Evolutionary conservation across 352 stramenopile genomes (phyloP), one percentile per base, ranked within the genome.

Genomic region (Globisporangium spiculum): DNA sequence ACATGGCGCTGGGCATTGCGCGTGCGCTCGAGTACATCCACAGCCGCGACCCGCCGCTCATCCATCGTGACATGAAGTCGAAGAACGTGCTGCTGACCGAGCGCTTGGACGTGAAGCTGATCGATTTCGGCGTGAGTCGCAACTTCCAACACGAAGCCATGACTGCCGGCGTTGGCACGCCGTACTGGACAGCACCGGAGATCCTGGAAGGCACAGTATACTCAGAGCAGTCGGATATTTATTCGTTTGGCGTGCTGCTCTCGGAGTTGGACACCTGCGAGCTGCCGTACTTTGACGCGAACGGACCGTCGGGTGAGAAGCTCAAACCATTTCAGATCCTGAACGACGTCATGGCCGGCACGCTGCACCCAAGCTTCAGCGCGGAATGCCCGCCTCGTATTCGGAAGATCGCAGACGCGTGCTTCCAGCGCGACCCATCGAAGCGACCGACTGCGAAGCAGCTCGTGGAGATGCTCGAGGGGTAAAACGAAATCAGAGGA

Each of bases 51-150:
- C 81, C 75, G 30, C 73, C 74, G 14, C 78, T 89, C 27, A 83
- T 89, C 56, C 81, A 89, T 60, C 77, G 81, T 9, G 81, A 89
- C 58, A 27, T 89, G 2, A 89, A 89, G 62, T 63, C 79, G 0
- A 72, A 75, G n/a, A 89, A 89, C 36, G 73, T 89, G 55, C 67
- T 89, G 24, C 58, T 89, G 36, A 83, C 65, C 4, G 74, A 84
- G 9, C 62, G 60, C 7, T 79, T 75, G 61, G 69, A 83, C 30
- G 72, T 77, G 1, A 84, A 89, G 18, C 70, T 89, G 3, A 87
- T 79, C 27, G 81, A 89, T 65, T 89, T 89, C 73, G 81, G 81
- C 14, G 81, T 83, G 14, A 84, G 75, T 60, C 72, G 81, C 1
- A 68, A 77, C 52, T 74, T 63, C 34, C 32, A 32, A 1, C 57